Base-by-base conservation (phyloP, 2,329 filamentous ascomycete genomes). In the Aspergillus japonicus region DNA sequence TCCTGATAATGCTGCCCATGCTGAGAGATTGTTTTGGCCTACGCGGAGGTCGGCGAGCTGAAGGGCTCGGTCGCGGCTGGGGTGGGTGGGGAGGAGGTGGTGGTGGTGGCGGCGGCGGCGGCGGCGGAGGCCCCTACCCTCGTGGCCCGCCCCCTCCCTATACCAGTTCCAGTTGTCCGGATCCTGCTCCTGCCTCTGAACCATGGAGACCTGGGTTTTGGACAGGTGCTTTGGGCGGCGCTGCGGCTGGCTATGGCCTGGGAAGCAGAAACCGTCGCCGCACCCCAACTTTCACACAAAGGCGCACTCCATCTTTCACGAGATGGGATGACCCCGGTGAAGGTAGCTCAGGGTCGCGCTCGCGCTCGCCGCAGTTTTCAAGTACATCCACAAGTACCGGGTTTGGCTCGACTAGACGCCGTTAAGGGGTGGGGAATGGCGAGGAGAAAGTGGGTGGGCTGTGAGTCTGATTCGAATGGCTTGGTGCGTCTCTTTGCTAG, bases 141-240 rank as follows among this genome's bases (percentile, higher is more conserved):
- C 68, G 65, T 57, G 71, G 68, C 14, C 76, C 74, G 39, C 76
- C 77, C n/a, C 76, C 77, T 47, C 75, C 78, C 10, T 79, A 80
- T 56, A 66, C 61, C 61, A 72, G 73, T 49, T 70, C 61, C 61
- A 71, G 73, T 49, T 70, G 64, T 56, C 59, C 71, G 8, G 67
- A 69, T 52, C 63, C 65, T n/a, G 39, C 39, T 47, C 57, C 59
- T 53, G 60, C 59, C 7, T 66, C 57, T 51, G 59, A 61, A 8
- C 64, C 68, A 39, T 81, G 78, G 78, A 73, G 71, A 54, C 79
- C 80, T 1, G 80, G 80, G 1, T 81, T 81, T 58, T 81, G 79
- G 80, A 74, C 78, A 23, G 80, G 80, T 23, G 75, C 75, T 11
- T 61, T 76, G 47, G 71, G 76, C 50, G 80, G 80, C 55, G 74